phyloP scores from a whole-genome alignment of 1,284 basidiomycete genomes.

The Apiotrichum veenhuisii region DNA sequence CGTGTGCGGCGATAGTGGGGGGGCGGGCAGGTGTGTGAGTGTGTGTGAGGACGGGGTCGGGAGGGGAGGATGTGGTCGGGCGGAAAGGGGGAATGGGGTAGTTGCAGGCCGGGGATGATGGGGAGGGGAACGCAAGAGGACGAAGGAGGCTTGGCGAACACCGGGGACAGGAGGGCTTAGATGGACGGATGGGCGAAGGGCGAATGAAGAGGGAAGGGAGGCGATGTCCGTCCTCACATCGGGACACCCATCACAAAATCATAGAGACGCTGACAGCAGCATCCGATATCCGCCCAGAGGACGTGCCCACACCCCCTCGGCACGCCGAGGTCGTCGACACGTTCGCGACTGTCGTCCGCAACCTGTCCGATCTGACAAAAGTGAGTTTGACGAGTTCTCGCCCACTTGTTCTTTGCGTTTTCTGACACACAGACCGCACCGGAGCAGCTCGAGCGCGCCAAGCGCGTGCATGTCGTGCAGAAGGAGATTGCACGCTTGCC shows the following conservation, averaged over 20 bases:
- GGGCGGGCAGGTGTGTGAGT: neutral
- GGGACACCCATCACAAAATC: no score
- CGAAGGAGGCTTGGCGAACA: no score
- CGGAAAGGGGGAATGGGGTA: no score
- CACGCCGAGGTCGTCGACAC: conserved; percentile 36
- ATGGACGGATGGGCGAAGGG: no score
- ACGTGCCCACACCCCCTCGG: conserved; percentile 32
- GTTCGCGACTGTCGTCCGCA: conserved; percentile 28
- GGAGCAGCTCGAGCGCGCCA: conserved; percentile 39
- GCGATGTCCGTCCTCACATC: no score
- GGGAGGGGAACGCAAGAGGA: no score
- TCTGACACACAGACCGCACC: conserved; percentile 33
- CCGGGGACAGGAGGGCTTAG: no score
- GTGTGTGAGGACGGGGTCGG: neutral
- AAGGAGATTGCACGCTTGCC: conserved; percentile 34
- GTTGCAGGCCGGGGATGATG: no score
- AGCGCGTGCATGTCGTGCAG: conserved; percentile 45
- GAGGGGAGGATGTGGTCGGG: no score
- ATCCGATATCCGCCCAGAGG: conserved; percentile 8
- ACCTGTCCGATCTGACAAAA: conserved; percentile 33
- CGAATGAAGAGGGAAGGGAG: no score
- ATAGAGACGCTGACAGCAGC: neutral
- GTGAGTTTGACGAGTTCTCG: conserved; percentile 20
- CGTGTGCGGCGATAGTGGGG: neutral
- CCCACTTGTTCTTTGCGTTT: neutral